Conservation (phyloP, 1,284 basidiomycete genomes). For the Ustilago shanxiensis region DNA sequence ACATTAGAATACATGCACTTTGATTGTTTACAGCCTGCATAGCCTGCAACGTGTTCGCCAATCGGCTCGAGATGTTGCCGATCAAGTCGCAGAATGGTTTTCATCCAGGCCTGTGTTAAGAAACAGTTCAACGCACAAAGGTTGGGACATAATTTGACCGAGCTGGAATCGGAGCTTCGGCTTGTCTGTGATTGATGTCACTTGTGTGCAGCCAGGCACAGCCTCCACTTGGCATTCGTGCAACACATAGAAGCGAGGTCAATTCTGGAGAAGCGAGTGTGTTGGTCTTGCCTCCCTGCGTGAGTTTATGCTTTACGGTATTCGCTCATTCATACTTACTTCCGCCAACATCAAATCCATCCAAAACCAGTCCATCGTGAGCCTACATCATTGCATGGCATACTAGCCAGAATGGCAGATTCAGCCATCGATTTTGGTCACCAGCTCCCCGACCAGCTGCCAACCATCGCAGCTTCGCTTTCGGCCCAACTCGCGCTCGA, state of each 20-base stretch:
- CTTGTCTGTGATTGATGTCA: conserved; percentile 16
- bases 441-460: conserved; percentile 45
- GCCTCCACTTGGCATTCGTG: conserved; percentile 13
- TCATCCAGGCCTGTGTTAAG: too few species aligned
- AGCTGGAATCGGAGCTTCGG: not conserved
- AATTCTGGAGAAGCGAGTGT: conserved; percentile 1
- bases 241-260: not conserved
- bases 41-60: too few species aligned
- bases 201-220: conserved; percentile 2
- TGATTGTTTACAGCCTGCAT: too few species aligned
- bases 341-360: not conserved
- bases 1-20: too few species aligned
- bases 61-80: too few species aligned
- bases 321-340: not conserved
- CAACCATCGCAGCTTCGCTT: conserved; percentile 37
- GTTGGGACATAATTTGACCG: not conserved
- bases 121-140: not conserved
- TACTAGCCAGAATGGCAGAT: conserved; percentile 16
- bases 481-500: conserved; percentile 48
- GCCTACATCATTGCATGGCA: not conserved
- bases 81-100: too few species aligned
- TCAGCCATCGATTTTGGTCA: conserved; percentile 28
- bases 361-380: not conserved
- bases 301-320: not conserved
- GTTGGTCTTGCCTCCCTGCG: conserved; percentile 8